Conservation (phyloP, 2,329 filamentous ascomycete genomes). For the Hypoxylon sp. region DNA sequence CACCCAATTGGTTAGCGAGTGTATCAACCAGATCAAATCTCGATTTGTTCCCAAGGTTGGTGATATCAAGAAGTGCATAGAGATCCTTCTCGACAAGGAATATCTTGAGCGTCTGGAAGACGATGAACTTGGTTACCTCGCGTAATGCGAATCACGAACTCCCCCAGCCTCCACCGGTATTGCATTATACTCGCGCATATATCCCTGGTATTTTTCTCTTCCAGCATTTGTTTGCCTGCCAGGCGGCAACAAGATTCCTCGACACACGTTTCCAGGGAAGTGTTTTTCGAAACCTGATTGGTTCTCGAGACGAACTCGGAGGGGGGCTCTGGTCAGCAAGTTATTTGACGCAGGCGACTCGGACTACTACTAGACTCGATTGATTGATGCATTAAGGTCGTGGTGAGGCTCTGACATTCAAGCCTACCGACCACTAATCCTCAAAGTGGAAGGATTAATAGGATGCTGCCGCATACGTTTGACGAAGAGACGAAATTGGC, state of each 20-base stretch:
- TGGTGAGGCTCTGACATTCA: not conserved
- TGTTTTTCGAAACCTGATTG: conserved; percentile 14
- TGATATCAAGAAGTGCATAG: conserved; percentile 99
- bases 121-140: conserved; percentile 94
- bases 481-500: conserved; percentile 17
- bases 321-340: conserved; percentile 20
- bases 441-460: conserved; percentile 5
- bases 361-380: conserved; percentile 18
- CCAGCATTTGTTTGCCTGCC: conserved; percentile 30
- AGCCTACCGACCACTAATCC: not conserved
- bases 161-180: not conserved
- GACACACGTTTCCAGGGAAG: conserved; percentile 17
- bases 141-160: conserved; percentile 65
- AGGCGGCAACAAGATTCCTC: conserved; percentile 17
- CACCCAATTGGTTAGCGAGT: conserved; percentile 91
- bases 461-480: conserved; percentile 3
- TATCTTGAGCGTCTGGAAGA: conserved; percentile 96
- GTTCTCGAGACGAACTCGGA: conserved; percentile 21
- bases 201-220: conserved; percentile 28
- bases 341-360: conserved; percentile 21
- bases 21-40: conserved; percentile 93
- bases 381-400: conserved; percentile 15
- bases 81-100: conserved; percentile 98
- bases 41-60: conserved; percentile 93
- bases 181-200: conserved; percentile 23